Percentiles rank a stretch among this genome's conserved stretches.
These are phyloP conservation scores for Kodamaea plutei DNA, from an alignment of 1,139 yeast species.

Conservation along the genomic window DNA sequence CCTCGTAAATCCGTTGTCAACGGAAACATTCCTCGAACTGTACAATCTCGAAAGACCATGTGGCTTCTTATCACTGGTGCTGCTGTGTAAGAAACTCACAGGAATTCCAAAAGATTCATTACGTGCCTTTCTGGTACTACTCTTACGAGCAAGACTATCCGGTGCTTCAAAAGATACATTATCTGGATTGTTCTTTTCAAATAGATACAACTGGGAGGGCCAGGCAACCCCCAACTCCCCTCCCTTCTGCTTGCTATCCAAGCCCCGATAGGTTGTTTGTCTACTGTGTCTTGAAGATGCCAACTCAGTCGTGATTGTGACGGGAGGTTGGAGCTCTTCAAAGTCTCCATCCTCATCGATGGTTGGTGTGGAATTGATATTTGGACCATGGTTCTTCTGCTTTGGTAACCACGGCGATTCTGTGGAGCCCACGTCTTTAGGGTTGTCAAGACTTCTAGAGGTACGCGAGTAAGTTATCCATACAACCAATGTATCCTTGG, in stretches of 20 bases:
- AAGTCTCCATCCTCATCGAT: not conserved
- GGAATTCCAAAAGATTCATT: constrained; percentile 27
- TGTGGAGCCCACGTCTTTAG: constrained; percentile 21
- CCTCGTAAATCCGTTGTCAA: constrained; percentile 5
- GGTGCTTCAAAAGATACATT: constrained; percentile 30
- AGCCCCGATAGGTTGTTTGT: constrained; percentile 2
- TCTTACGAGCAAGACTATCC: constrained; percentile 31
- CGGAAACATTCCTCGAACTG: constrained; percentile 6
- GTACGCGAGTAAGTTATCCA: constrained; percentile 86
- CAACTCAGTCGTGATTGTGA: not conserved
- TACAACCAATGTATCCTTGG: constrained; percentile 54
- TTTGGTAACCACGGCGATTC: constrained; percentile 11
- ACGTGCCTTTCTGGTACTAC: constrained; percentile 35
- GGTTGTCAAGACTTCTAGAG: constrained; percentile 20
- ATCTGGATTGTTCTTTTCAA: constrained; percentile 36
- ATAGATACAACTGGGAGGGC: constrained; percentile 56
- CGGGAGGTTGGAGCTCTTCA: not conserved
- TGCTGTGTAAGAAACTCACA: constrained; percentile 13
- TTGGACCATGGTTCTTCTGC: constrained; percentile 1
- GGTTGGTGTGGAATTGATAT: not conserved
- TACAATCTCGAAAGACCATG: constrained; percentile 11
- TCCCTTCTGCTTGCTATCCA: not conserved
- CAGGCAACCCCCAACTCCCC: constrained; percentile 17
- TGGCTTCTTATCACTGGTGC: constrained; percentile 10
- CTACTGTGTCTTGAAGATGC: constrained; percentile 2